phyloP scores from a whole-genome alignment of 305 asterid species.

The Euphrasia arctica region DNA sequence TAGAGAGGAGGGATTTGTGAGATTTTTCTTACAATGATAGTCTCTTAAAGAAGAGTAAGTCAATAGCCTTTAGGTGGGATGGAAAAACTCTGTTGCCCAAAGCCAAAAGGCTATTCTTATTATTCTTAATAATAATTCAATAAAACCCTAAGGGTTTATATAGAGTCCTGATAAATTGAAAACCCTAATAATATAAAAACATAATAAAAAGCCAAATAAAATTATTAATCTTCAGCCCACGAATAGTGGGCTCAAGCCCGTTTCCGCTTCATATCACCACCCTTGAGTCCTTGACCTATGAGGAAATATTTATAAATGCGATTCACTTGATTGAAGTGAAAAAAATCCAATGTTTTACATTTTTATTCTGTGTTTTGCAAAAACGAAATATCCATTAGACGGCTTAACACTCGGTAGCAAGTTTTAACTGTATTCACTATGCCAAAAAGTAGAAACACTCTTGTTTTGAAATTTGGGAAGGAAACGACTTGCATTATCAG shows the following conservation, averaged over 20 bases:
- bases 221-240: no score
- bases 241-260: no score
- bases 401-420: conserved; percentile 10
- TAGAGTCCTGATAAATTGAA: no score
- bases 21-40: background rate
- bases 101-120: no score
- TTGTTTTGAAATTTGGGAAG: conserved; percentile 7
- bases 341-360: background rate
- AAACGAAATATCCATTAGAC: background rate
- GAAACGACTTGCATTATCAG: conserved; percentile 17
- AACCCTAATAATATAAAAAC: no score
- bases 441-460: background rate
- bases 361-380: background rate
- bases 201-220: no score
- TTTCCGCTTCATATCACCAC: no score
- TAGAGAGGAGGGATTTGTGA: background rate
- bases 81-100: no score
- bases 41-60: no score
- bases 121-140: no score
- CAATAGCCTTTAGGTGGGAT: background rate
- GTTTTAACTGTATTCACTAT: conserved; percentile 15
- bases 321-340: conserved; percentile 8
- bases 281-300: background rate
- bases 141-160: no score
- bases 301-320: no score